Conservation (phyloP, 2,329 filamentous ascomycete genomes). For the Fusarium nematophilum region DNA sequence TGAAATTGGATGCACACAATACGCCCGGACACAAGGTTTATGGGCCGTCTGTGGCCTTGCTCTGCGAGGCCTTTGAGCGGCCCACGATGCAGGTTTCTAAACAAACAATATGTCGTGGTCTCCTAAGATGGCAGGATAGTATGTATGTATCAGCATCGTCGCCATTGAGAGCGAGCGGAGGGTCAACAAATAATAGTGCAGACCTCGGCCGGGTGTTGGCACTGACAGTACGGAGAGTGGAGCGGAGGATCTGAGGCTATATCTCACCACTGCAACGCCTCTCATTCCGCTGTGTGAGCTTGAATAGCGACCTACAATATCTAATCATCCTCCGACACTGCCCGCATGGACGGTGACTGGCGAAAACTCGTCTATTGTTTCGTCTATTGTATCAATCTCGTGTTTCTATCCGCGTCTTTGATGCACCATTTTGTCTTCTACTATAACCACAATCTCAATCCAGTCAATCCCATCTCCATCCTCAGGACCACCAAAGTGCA, state of each 20-base stretch:
- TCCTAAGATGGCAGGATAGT: constrained; percentile 7
- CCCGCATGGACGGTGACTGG: neutral
- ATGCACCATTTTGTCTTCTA: neutral
- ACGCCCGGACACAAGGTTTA: constrained; percentile 32
- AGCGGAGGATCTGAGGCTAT: constrained; percentile 11
- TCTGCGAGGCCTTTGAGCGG: constrained; percentile 27
- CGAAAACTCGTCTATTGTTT: constrained; percentile 10
- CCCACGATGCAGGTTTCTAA: constrained; percentile 36
- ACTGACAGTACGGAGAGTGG: too few relatives aligned
- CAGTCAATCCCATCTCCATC: neutral
- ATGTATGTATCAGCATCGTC: constrained; percentile 8
- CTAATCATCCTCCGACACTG: constrained; percentile 6
- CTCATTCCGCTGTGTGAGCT: constrained; percentile 10
- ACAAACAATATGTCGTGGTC: constrained; percentile 41
- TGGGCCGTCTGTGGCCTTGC: constrained; percentile 35
- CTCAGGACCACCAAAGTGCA: constrained; percentile 6
- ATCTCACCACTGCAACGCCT: constrained; percentile 3
- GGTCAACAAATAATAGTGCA: constrained; percentile 11
- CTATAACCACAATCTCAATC: constrained; percentile 3
- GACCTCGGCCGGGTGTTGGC: constrained; percentile 11
- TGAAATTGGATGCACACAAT: constrained; percentile 31
- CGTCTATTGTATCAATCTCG: constrained; percentile 14
- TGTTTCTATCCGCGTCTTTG: constrained; percentile 16
- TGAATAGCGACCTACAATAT: constrained; percentile 15
- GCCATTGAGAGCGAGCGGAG: constrained; percentile 1